These are phyloP conservation scores for Suillus americanus DNA, from an alignment of 768 basidiomycete genomes.

Conservation along the genomic window DNA sequence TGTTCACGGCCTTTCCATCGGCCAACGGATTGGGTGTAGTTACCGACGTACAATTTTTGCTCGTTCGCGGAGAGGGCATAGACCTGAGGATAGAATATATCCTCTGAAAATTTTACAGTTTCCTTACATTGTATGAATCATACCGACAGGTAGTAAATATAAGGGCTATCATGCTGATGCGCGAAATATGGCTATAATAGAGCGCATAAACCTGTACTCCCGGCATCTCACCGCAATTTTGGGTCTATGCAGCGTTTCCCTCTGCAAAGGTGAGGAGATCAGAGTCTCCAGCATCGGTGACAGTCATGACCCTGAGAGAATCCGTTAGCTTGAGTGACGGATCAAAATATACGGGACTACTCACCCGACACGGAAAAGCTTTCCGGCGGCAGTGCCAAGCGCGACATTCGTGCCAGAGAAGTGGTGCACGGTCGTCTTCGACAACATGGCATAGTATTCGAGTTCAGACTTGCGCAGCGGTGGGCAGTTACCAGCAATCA, in stretches of 20 bases:
- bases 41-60: neutral
- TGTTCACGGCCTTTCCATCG: neutral
- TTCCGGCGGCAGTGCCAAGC: slow-evolving; percentile 97
- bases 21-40: neutral
- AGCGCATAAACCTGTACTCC: neutral
- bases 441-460: slow-evolving; percentile 99
- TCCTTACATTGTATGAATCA: neutral
- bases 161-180: neutral
- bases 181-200: neutral
- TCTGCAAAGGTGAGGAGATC: slow-evolving; percentile 90
- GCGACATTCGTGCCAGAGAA: slow-evolving; percentile 97
- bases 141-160: neutral
- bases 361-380: slow-evolving; percentile 97
- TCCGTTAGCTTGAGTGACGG: neutral
- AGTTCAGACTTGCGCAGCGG: slow-evolving; percentile 99
- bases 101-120: neutral
- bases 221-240: slow-evolving; percentile 1
- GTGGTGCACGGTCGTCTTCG: slow-evolving; percentile 98
- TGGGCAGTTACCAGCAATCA: slow-evolving; percentile 99
- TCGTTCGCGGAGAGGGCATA: too few species aligned
- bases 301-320: slow-evolving; percentile 85
- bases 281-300: slow-evolving; percentile 94
- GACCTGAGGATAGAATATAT: too few species aligned
- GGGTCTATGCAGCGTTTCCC: slow-evolving; percentile 52
- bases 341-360: slow-evolving; percentile 18